phyloP scores from a whole-genome alignment of 768 basidiomycete species.

The Tephrocybe rancida region DNA sequence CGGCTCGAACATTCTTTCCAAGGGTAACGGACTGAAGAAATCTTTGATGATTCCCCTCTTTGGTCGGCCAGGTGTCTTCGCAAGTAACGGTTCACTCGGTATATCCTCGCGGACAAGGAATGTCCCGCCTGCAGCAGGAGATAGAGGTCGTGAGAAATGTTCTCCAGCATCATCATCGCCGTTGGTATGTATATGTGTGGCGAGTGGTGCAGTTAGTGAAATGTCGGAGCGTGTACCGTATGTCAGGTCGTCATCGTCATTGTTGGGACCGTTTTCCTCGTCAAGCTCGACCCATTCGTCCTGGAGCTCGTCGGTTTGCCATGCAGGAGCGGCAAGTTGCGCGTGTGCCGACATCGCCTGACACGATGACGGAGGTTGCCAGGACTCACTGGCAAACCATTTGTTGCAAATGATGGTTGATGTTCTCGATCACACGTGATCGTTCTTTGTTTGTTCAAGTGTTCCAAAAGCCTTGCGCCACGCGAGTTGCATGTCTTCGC shows the following conservation, averaged over 20 bases:
- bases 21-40: constrained; percentile 85
- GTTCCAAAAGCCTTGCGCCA: constrained; percentile 9
- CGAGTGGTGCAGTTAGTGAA: constrained; percentile 61
- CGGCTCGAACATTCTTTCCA: constrained; percentile 94
- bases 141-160: constrained; percentile 26
- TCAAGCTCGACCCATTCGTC: constrained; percentile 88
- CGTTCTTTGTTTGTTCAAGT: constrained; percentile 17
- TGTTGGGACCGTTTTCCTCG: constrained; percentile 39
- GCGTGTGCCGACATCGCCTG: constrained; percentile 31
- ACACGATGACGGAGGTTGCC: constrained; percentile 18
- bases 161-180: constrained; percentile 32
- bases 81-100: constrained; percentile 53
- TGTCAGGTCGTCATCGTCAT: constrained; percentile 38
- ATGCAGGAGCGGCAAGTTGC: constrained; percentile 50
- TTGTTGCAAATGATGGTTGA: constrained; percentile 12
- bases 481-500: not conserved
- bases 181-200: constrained; percentile 53
- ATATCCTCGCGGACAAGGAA: constrained; percentile 77
- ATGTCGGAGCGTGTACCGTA: constrained; percentile 59
- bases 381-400: not conserved
- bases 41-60: constrained; percentile 71
- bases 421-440: constrained; percentile 21
- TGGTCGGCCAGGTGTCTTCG: constrained; percentile 64
- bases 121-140: constrained; percentile 54
- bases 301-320: constrained; percentile 88